Evolutionary conservation across 495 filamentous ascomycete species (phyloP), one percentile per base, ranked within the genome.

Genomic region (Bathelium albidoporum): DNA sequence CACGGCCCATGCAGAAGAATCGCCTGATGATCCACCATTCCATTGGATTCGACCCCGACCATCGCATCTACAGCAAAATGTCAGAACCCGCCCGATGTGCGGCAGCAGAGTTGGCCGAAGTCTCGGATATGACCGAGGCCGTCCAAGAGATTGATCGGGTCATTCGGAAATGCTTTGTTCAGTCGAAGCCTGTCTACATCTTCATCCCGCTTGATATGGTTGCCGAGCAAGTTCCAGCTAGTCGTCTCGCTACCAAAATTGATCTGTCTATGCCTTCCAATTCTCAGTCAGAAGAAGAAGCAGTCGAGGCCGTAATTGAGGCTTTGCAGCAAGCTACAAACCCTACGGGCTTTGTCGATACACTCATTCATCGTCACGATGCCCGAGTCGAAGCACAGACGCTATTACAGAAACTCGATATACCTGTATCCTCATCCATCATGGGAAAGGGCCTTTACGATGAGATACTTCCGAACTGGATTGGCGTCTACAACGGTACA

Each of bases 1-100:
- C 70, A 1, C 60, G 72, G 41, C 49, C 64, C 55, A 72, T 75
- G 70, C 75, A 77, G 62, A 32, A 69, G 32, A 69, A 70, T 7
- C 64, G 68, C 26, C 64, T 76, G 66, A 75, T 77, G 75, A 77
- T 77, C 26, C 75, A 77, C 52, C 75, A 77, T 66, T 73, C 72
- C 10, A 73, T 77, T 44, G 75, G 63, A 52, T 62, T 67, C 36
- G 59, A 43, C 29, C 62, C 45, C n/a, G 63, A 63, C 60, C 60
- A 69, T 49, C 65, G 73, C 62, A 52, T 72, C 49, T 76, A 74
- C 65, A 74, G 73, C 64, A 68, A 73, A n/a, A 67, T 70, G 32
- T 70, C 73, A 2, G 65, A 63, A 53, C 67, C 59, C 14, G 67
- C 73, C 55, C 65, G 75, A 22, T 62, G 64, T 39, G 69, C 72